Conservation (phyloP, 2,329 filamentous ascomycete species). For the Trichoderma citrinoviride region DNA sequence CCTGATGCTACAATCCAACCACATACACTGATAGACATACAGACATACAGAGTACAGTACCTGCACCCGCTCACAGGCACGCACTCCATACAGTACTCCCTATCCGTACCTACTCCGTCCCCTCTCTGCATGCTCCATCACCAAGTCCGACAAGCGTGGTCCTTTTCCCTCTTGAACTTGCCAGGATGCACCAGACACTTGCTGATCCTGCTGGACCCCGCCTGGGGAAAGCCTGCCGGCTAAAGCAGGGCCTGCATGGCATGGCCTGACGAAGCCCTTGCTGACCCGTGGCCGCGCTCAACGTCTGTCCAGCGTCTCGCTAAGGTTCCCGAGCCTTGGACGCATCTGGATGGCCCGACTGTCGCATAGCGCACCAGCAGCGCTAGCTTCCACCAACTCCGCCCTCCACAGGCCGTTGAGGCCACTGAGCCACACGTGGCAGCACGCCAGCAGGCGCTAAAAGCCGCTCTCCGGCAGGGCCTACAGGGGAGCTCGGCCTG, state of each 20-base stretch:
- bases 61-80: no score
- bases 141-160: not conserved
- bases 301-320: not conserved
- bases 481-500: slow-evolving; percentile 18
- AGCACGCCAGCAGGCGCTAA: slow-evolving; percentile 14
- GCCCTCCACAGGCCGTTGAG: not conserved
- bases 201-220: slow-evolving; percentile 10
- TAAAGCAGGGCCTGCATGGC: not conserved
- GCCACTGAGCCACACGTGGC: slow-evolving; percentile 17
- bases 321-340: not conserved
- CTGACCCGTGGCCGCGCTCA: not conserved
- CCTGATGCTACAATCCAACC: no score
- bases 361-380: no score
- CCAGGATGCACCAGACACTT: not conserved
- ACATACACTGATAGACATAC: no score
- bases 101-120: no score
- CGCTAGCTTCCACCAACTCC: no score
- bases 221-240: slow-evolving; percentile 8
- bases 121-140: not conserved
- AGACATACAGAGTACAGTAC: no score
- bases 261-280: not conserved
- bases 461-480: slow-evolving; percentile 13
- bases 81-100: no score
- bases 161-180: not conserved
- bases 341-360: no score